A percentile compares a stretch with the other conserved stretches of the same genome.
These are phyloP conservation scores for Rhododendron ovatum DNA, from an alignment of 148 eudicot species.

Conservation along the genomic window DNA sequence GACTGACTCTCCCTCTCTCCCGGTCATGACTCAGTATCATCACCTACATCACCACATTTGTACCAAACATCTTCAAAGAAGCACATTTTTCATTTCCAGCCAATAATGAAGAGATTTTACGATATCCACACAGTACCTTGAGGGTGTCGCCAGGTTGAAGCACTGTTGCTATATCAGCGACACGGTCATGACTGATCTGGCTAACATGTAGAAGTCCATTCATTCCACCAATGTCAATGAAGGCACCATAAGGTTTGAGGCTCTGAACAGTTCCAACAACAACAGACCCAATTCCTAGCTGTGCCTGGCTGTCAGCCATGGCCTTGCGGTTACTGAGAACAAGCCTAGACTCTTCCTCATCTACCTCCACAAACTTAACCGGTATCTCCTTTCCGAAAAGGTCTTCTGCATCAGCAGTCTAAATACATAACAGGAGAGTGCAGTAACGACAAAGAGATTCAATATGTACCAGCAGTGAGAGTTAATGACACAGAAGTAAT, in stretches of 20 bases:
- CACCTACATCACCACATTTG: conserved; percentile 44
- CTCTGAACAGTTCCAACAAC: conserved; percentile 89
- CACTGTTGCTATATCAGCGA: conserved; percentile 86
- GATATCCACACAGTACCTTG: conserved; percentile 47
- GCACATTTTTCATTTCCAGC: neutral
- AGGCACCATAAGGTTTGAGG: conserved; percentile 97
- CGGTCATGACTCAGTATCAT: conserved; percentile 98
- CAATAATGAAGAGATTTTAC: neutral
- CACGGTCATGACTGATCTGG: conserved; percentile 95
- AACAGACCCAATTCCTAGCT: conserved; percentile 92
- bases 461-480: neutral
- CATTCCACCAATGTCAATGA: conserved; percentile 95
- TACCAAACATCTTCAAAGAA: neutral
- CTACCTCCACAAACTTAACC: conserved; percentile 90
- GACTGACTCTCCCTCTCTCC: conserved; percentile 95
- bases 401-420: conserved; percentile 79
- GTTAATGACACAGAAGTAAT: neutral
- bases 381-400: conserved; percentile 82
- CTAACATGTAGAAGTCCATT: conserved; percentile 98
- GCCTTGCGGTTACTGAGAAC: conserved; percentile 94
- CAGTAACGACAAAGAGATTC: neutral
- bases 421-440: conserved; percentile 10
- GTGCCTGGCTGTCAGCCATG: conserved; percentile 94
- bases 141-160: conserved; percentile 93
- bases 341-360: conserved; percentile 81